Evolutionary conservation across 108 stramenopile species (phyloP), one percentile per base, ranked within the genome.

Genomic region (Cyclotella baltica): DNA sequence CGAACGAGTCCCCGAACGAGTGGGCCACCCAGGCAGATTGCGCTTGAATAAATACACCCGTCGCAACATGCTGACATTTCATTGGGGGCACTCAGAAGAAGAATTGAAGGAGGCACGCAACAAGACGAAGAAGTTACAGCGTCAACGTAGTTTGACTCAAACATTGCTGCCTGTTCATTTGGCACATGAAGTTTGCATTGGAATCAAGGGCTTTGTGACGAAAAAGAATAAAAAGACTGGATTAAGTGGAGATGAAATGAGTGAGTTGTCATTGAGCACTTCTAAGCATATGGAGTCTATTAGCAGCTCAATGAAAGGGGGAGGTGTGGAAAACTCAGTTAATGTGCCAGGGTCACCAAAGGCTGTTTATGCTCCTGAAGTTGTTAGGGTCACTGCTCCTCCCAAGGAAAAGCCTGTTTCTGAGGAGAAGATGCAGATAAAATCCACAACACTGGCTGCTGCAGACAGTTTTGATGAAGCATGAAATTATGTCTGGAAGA

Each of bases 41-140:
- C 58, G 72, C 56, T 31, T 79, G 15, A 79, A 50, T 57, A 79
- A 79, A 62, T 72, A 79, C 66, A 67, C 58, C 35, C 70, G 78
- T 20, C 63, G 65, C 63, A 79, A 79, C 56, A 43, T 79, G 38
- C 47, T 79, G 19, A 51, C 78, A 4, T 67, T 59, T 25, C 57
- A 72, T 57, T 79, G 78, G 78, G 78, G 78, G 19, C 78, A 79
- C 36, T 67, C 65, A 1, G 78, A 72, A 61, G 78, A 79, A 40
- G 78, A 79, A 59, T 47, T 79, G 64, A 72, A 79, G 51, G 64
- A 48, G 34, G 78, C 78, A 67, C 25, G 78, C 15, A 15, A 34
- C 20, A 30, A 50, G 27, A 79, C 78, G 0, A 79, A 67, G 46
- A 66, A 72, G 63, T 18, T 79, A 62, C 78, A 79, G 53, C 70